phyloP scores from a whole-genome alignment of 2,329 filamentous ascomycete species.

The Daldinia sp. region DNA sequence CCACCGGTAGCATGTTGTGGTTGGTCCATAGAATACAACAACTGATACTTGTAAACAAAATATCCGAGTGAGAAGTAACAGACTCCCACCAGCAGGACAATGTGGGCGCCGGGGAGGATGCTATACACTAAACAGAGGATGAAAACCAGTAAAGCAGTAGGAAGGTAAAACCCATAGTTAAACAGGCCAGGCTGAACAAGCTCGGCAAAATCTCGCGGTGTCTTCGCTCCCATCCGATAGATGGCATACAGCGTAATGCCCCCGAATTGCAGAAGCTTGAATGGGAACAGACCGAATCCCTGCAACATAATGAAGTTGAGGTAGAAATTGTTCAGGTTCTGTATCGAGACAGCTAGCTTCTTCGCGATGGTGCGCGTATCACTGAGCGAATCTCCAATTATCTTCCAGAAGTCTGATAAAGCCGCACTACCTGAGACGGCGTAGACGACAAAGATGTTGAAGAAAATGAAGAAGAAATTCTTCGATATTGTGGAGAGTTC shows the following conservation, averaged over 20 bases:
- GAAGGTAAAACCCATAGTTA: slow-evolving; percentile 95
- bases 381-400: slow-evolving; percentile 78
- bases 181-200: slow-evolving; percentile 86
- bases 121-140: slow-evolving; percentile 97
- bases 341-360: slow-evolving; percentile 80
- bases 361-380: slow-evolving; percentile 84
- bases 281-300: slow-evolving; percentile 91
- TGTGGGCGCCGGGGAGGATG: slow-evolving; percentile 81
- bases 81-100: slow-evolving; percentile 84
- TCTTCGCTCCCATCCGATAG: slow-evolving; percentile 80
- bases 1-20: slow-evolving; percentile 92
- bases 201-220: slow-evolving; percentile 88
- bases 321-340: slow-evolving; percentile 84
- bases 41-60: slow-evolving; percentile 96
- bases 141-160: slow-evolving; percentile 91
- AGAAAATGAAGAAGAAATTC: slow-evolving; percentile 99
- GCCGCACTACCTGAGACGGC: slow-evolving; percentile 83
- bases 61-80: slow-evolving; percentile 86
- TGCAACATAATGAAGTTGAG: slow-evolving; percentile 95
- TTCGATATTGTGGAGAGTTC: slow-evolving; percentile 96
- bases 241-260: slow-evolving; percentile 87
- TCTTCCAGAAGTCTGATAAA: slow-evolving; percentile 76
- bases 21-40: slow-evolving; percentile 98
- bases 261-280: slow-evolving; percentile 90
- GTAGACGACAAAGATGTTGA: slow-evolving; percentile 98